These are phyloP conservation scores for Mycena galopus DNA, from an alignment of 768 basidiomycete species.

Conservation along the genomic window DNA sequence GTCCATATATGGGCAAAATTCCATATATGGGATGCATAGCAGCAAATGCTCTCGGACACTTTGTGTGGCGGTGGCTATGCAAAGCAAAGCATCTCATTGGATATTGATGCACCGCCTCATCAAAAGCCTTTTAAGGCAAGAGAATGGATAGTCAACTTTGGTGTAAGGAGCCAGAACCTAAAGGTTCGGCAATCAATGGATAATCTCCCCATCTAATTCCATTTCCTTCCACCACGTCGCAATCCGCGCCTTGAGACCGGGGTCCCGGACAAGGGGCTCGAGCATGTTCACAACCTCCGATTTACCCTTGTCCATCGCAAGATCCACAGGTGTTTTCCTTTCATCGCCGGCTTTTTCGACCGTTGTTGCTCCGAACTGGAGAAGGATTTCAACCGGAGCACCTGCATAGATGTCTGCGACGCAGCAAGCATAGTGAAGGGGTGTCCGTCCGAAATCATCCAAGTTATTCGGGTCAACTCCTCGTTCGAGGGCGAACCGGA, in stretches of 20 bases:
- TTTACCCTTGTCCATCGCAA: background rate
- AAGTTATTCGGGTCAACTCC: background rate
- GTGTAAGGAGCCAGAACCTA: too few species aligned
- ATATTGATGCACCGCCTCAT: too few species aligned
- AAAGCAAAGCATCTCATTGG: too few species aligned
- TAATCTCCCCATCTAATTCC: too few species aligned
- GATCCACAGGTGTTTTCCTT: too few species aligned
- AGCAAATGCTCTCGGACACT: too few species aligned
- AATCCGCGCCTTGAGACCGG: background rate
- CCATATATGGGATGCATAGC: too few species aligned
- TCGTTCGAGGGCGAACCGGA: background rate
- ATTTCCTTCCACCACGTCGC: background rate
- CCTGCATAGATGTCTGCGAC: background rate
- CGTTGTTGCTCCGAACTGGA: background rate
- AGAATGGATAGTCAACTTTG: too few species aligned
- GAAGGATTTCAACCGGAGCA: background rate
- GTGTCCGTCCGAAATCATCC: background rate
- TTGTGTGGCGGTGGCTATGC: too few species aligned
- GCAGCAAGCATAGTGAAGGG: background rate
- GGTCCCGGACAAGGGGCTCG: background rate
- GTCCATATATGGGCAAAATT: too few species aligned
- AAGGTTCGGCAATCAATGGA: too few species aligned
- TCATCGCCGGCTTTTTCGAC: background rate
- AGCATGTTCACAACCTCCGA: background rate
- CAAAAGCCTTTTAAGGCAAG: too few species aligned